Evolutionary conservation across 75 land plant species (phyloP), one percentile per base, ranked within the genome.

Genomic region (Gnetum montanum): DNA sequence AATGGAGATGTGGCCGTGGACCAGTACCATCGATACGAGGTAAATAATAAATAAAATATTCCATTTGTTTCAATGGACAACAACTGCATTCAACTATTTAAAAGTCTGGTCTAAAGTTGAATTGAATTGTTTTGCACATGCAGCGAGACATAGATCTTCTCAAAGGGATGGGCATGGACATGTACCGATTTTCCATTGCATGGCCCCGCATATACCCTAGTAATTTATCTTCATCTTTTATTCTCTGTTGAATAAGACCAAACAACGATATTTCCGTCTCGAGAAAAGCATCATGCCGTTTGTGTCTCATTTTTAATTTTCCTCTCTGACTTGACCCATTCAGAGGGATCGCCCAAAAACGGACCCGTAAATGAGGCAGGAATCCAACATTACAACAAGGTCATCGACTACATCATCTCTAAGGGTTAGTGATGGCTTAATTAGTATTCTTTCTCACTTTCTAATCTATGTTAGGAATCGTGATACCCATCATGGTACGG

Each of bases 371-470:
- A 85, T 43, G 64, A 52, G 31, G 72, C 50, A 44, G 89, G 84
- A 0, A 31, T 85, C 8, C 46, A 62, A 12, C 77, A 80, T 54
- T 85, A 85, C 68, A 85, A 80, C 48, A 72, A 78, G 20, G 69
- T 85, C 38, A 81, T 85, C 40, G 61, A 85, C 49, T 69, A 73
- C 31, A 67, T 84, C 30, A 34, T 76, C 18, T 48, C 25, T 1
- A 41, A 77, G 45, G 80, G 85, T 82, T 29, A 36, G 8, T 36
- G 6, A 36, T 36, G 10, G 6, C 6, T 36, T 6, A 36, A 36
- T 36, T 36, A 36, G 8, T 36, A 36, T 36, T 36, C 38, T 6
- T 6, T 6, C 10, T 6, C 10, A 36, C 10, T 6, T 36, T 6
- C 6, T 10, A 36, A 36, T 36, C 38, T 36, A 6, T 36, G 38